Conservation (phyloP, 2,329 filamentous ascomycete genomes). For the Neofusicoccum sp. region DNA sequence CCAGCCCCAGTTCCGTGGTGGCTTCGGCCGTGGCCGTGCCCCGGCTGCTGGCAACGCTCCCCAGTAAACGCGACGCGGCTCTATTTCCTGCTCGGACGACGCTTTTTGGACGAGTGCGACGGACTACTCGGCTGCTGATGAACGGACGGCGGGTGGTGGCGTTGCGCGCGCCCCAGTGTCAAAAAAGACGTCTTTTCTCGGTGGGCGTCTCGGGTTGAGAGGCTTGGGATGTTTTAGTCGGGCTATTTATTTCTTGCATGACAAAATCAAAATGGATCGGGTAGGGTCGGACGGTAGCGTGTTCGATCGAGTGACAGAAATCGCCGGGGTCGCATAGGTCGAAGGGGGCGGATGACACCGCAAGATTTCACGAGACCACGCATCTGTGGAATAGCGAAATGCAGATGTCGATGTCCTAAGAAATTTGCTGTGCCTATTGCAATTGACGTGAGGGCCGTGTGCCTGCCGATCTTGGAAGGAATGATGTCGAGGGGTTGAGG, state of each 20-base stretch:
- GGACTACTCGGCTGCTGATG: not conserved
- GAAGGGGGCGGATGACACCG: constrained; percentile 37
- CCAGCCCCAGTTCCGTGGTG: constrained; percentile 45
- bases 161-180: not conserved
- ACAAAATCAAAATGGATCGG: constrained; percentile 21
- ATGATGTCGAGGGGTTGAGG: constrained; percentile 6
- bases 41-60: constrained; percentile 16
- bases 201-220: constrained; percentile 19
- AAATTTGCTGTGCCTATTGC: not conserved
- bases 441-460: not conserved
- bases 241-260: constrained; percentile 13
- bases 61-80: constrained; percentile 14
- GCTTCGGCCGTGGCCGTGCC: constrained; percentile 32
- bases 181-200: constrained; percentile 6
- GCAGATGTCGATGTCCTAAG: constrained; percentile 17
- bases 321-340: constrained; percentile 48
- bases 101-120: constrained; percentile 8
- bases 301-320: constrained; percentile 51
- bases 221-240: constrained; percentile 15
- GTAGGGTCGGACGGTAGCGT: constrained; percentile 49
- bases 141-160: not conserved
- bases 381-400: constrained; percentile 20
- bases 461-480: not conserved
- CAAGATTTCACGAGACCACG: constrained; percentile 19
- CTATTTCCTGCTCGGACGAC: not conserved